A percentile compares a stretch with the other conserved stretches of the same genome.
These are phyloP conservation scores for Naganishia onofrii DNA, from an alignment of 768 basidiomycete genomes.

Conservation along the genomic window DNA sequence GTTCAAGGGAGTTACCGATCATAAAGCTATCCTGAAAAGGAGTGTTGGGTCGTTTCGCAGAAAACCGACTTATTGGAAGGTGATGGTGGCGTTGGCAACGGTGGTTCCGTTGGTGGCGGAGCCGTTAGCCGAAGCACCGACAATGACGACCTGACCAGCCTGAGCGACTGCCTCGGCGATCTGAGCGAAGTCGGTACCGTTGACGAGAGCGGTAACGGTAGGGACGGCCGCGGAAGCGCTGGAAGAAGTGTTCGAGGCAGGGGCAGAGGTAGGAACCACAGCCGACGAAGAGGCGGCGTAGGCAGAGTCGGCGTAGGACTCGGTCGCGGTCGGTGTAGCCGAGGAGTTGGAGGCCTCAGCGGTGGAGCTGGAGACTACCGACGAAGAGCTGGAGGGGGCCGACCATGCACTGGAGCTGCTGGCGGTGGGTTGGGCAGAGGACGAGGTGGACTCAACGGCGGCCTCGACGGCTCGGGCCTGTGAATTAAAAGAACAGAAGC, in stretches of 20 bases:
- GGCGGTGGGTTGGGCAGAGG: not conserved
- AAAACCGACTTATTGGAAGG: constrained; percentile 23
- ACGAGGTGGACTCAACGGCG: not conserved
- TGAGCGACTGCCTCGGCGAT: not conserved
- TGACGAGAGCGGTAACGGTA: constrained; percentile 15
- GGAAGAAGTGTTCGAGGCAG: not conserved
- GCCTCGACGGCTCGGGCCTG: constrained; percentile 6
- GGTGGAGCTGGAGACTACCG: too few relatives aligned
- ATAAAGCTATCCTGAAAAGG: constrained; percentile 5
- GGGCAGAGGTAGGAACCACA: not conserved
- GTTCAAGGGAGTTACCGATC: too few relatives aligned
- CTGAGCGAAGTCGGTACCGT: not conserved
- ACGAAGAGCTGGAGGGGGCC: constrained; percentile 6
- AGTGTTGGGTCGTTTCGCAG: constrained; percentile 8
- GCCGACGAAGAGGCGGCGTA: not conserved
- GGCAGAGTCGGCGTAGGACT: too few relatives aligned
- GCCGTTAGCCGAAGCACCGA: not conserved
- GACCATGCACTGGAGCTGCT: constrained; percentile 14
- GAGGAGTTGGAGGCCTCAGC: not conserved
- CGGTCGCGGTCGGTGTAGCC: constrained; percentile 6
- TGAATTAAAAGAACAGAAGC: too few relatives aligned
- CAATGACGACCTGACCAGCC: constrained; percentile 10
- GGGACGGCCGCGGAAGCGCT: not conserved
- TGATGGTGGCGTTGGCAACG: constrained; percentile 14
- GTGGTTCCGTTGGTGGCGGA: constrained; percentile 12